These are phyloP conservation scores for Claviceps digitariae DNA, from an alignment of 2,329 filamentous ascomycete genomes.

Conservation along the genomic window DNA sequence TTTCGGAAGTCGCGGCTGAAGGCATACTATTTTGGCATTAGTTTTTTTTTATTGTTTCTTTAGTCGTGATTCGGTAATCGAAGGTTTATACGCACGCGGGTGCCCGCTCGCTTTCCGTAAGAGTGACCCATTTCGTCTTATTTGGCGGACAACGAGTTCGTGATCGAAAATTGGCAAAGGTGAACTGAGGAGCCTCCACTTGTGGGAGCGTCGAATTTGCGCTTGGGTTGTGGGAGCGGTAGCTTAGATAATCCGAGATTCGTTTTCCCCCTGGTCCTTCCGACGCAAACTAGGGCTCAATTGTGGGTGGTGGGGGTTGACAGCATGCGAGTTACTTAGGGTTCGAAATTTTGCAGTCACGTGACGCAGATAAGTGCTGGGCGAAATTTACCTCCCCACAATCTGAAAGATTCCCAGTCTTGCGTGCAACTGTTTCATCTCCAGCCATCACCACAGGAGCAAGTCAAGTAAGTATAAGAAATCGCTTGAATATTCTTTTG, in stretches of 20 bases:
- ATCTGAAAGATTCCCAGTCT: slow-evolving; percentile 16
- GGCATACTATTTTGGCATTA: slow-evolving; percentile 49
- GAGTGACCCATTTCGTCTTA: slow-evolving; percentile 70
- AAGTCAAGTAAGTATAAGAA: slow-evolving; percentile 24
- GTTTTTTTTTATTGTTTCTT: slow-evolving; percentile 7
- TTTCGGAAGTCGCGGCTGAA: slow-evolving; percentile 92
- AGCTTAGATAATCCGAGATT: slow-evolving; percentile 24
- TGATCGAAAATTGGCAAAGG: slow-evolving; percentile 29
- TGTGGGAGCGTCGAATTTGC: slow-evolving; percentile 24
- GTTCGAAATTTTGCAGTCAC: slow-evolving; percentile 14
- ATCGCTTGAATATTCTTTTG: not conserved
- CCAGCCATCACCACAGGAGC: slow-evolving; percentile 24
- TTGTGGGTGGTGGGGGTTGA: slow-evolving; percentile 8
- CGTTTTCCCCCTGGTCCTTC: slow-evolving; percentile 3
- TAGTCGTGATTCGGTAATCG: slow-evolving; percentile 16
- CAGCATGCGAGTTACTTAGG: slow-evolving; percentile 16
- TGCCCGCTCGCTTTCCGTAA: slow-evolving; percentile 75
- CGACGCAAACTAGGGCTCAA: slow-evolving; percentile 19
- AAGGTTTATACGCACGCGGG: slow-evolving; percentile 49
- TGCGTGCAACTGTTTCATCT: slow-evolving; percentile 19
- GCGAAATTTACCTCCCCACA: slow-evolving; percentile 21
- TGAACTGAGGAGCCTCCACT: slow-evolving; percentile 18
- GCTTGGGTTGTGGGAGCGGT: slow-evolving; percentile 23
- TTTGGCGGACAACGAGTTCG: slow-evolving; percentile 24
- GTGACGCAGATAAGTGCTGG: slow-evolving; percentile 11